Evolutionary conservation across 176 grass and related monocot species (phyloP).

Genomic region (Poa pratensis): DNA sequence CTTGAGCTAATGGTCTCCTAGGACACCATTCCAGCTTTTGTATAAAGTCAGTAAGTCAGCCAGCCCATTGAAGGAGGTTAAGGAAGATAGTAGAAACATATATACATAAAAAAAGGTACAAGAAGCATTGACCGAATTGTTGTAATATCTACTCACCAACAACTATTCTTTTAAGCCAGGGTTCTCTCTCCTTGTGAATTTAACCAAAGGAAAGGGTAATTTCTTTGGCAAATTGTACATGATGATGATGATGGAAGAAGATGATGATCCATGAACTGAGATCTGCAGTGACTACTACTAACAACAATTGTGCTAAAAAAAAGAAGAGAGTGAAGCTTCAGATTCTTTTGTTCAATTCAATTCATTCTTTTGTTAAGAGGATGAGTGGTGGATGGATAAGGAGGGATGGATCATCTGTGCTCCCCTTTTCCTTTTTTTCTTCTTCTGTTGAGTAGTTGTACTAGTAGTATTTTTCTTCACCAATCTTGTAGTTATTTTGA

Average conservation of each 20-base stretch:
- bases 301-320: constrained; percentile 57
- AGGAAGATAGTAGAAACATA: constrained; percentile 61
- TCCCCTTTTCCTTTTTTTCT: constrained; percentile 34
- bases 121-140: constrained; percentile 92
- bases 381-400: constrained; percentile 51
- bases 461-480: constrained; percentile 36
- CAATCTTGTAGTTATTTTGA: constrained; percentile 55
- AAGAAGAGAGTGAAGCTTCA: constrained; percentile 49
- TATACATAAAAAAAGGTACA: constrained; percentile 58
- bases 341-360: constrained; percentile 67
- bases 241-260: constrained; percentile 50
- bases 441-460: constrained; percentile 43
- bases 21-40: constrained; percentile 56
- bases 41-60: constrained; percentile 72
- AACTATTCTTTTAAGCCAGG: constrained; percentile 80
- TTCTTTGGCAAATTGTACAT: constrained; percentile 76
- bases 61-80: constrained; percentile 63
- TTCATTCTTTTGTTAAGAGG: constrained; percentile 67
- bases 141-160: constrained; percentile 81
- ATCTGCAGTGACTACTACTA: constrained; percentile 64
- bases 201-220: constrained; percentile 74
- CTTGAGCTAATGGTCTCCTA: constrained; percentile 55
- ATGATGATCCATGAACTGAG: constrained; percentile 60
- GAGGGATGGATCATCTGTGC: constrained; percentile 52
- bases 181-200: constrained; percentile 78